Conservation (phyloP, 208 protist species). For the Trypanosoma theileri region DNA sequence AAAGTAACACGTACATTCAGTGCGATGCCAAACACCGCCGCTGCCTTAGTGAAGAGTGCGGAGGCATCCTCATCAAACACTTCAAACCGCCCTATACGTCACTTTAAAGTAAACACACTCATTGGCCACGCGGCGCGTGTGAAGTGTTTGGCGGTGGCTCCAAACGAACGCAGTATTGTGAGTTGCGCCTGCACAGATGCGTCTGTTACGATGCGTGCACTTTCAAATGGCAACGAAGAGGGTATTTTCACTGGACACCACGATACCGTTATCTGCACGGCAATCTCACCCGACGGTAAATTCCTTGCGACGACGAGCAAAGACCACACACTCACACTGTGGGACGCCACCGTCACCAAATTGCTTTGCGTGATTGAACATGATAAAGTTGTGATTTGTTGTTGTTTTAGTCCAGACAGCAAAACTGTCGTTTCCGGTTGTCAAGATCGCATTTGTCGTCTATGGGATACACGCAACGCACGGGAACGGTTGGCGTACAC, state of each 20-base stretch:
- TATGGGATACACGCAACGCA: constrained; percentile 75
- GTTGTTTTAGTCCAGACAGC: constrained; percentile 84
- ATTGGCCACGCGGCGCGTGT: constrained; percentile 81
- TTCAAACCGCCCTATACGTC: constrained; percentile 17
- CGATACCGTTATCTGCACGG: constrained; percentile 79
- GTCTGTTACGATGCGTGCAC: constrained; percentile 60
- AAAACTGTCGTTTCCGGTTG: constrained; percentile 83
- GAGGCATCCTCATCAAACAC: constrained; percentile 13
- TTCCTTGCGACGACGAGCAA: constrained; percentile 88
- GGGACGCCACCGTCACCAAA: constrained; percentile 85
- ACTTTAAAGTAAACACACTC: constrained; percentile 35
- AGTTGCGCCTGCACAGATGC: constrained; percentile 88
- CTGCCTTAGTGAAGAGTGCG: constrained; percentile 13
- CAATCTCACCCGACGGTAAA: constrained; percentile 85
- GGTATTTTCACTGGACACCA: constrained; percentile 87
- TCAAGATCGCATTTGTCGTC: constrained; percentile 84
- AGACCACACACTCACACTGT: constrained; percentile 86
- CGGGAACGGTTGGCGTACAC: constrained; percentile 70
- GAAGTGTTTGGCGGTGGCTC: constrained; percentile 79
- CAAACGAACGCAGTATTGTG: constrained; percentile 68
- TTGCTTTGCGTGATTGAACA: constrained; percentile 70
- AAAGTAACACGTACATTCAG: constrained; percentile 36
- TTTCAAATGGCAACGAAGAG: constrained; percentile 57
- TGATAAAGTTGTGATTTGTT: constrained; percentile 89
- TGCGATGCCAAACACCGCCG: constrained; percentile 35